These are phyloP conservation scores for Phytophthora pini DNA, from an alignment of 352 stramenopile genomes.

Conservation along the genomic window DNA sequence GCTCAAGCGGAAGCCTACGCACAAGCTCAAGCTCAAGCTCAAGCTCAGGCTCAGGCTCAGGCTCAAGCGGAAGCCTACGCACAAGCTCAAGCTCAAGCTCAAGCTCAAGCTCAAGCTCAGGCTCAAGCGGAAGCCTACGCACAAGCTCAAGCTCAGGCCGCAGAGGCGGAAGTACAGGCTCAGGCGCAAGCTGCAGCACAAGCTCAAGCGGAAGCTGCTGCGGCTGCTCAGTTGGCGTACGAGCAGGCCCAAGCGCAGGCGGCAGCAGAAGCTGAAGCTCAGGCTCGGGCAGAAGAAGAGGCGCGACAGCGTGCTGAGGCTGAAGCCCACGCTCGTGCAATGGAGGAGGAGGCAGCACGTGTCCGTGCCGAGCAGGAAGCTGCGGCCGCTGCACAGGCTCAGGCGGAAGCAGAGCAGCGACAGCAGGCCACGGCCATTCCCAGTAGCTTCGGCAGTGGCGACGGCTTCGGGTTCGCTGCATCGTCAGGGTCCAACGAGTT, in stretches of 20 bases:
- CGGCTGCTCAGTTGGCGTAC: slow-evolving; percentile 22
- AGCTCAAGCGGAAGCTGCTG: slow-evolving; percentile 25
- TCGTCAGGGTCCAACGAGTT: slow-evolving; percentile 41
- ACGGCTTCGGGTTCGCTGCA: slow-evolving; percentile 26
- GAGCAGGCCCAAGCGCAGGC: slow-evolving; percentile 38
- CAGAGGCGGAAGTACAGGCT: slow-evolving; percentile 36
- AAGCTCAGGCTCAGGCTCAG: slow-evolving; percentile 36
- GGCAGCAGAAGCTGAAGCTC: slow-evolving; percentile 37
- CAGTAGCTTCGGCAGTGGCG: slow-evolving; percentile 38
- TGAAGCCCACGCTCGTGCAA: slow-evolving; percentile 36
- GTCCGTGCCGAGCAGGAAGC: slow-evolving; percentile 35
- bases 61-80: slow-evolving; percentile 30
- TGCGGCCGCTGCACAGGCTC: slow-evolving; percentile 21
- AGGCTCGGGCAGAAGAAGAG: slow-evolving; percentile 39
- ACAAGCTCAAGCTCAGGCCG: slow-evolving; percentile 12
- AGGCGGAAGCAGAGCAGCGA: slow-evolving; percentile 42
- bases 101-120: too few relatives aligned
- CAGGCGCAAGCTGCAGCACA: slow-evolving; percentile 30
- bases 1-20: too few relatives aligned
- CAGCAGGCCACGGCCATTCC: slow-evolving; percentile 35
- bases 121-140: too few relatives aligned
- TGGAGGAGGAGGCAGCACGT: slow-evolving; percentile 34
- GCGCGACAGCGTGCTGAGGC: slow-evolving; percentile 28
- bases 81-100: too few relatives aligned
- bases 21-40: slow-evolving; percentile 26